A percentile compares a stretch with the other conserved stretches of the same genome.
These are phyloP conservation scores for Sporothrix curviconia DNA, from an alignment of 2,329 filamentous ascomycete species.

Conservation along the genomic window DNA sequence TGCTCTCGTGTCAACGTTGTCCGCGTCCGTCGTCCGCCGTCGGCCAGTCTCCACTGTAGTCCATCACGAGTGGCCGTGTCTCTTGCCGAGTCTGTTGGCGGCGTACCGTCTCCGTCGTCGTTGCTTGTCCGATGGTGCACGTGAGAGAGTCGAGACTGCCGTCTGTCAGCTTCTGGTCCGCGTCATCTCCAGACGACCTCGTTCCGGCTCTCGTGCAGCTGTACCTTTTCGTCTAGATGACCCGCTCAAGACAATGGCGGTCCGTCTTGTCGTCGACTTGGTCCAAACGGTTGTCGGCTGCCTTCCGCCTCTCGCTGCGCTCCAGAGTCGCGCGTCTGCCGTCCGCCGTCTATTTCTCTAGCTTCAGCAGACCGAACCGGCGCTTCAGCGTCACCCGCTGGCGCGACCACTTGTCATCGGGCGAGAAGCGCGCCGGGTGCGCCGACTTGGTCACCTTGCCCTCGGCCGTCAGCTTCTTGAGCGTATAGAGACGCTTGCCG, in stretches of 20 bases:
- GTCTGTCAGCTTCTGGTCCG: not conserved
- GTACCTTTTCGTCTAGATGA: too few relatives aligned
- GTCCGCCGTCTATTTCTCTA: slow-evolving; percentile 30
- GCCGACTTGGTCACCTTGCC: slow-evolving; percentile 91
- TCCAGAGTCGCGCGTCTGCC: too few relatives aligned
- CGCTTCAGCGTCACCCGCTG: slow-evolving; percentile 94
- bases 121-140: too few relatives aligned
- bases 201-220: too few relatives aligned
- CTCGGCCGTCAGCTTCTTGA: slow-evolving; percentile 73
- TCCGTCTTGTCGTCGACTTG: too few relatives aligned
- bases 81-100: not conserved
- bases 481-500: slow-evolving; percentile 88
- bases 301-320: too few relatives aligned
- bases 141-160: not conserved
- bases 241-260: too few relatives aligned
- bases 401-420: slow-evolving; percentile 97
- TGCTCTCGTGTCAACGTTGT: too few relatives aligned
- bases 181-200: too few relatives aligned
- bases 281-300: too few relatives aligned
- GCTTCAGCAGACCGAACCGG: slow-evolving; percentile 76
- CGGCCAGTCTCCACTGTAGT: not conserved
- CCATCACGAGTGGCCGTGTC: not conserved
- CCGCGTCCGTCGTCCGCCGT: not conserved
- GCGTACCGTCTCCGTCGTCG: too few relatives aligned
- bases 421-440: slow-evolving; percentile 92